Percentiles rank a stretch among this genome's conserved stretches.
Evolutionary conservation across 352 stramenopile genomes (phyloP).

Genomic region (Phytophthora hybrid): DNA sequence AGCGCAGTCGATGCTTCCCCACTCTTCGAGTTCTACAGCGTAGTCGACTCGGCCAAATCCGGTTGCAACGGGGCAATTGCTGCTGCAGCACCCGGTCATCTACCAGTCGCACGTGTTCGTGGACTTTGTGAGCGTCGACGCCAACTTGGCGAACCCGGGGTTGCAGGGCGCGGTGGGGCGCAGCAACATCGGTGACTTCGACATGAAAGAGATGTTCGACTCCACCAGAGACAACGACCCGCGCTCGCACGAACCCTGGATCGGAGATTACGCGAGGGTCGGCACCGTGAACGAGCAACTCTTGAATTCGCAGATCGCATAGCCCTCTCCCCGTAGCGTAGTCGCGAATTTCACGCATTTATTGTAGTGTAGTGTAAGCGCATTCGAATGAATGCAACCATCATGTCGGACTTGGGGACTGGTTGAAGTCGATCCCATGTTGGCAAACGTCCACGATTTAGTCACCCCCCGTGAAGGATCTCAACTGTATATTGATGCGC

Average conservation of each 20-base stretch:
- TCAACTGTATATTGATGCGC: constrained; percentile 83
- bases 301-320: constrained; percentile 31
- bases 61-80: too few species aligned
- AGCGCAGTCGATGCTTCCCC: too few species aligned
- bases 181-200: too few species aligned
- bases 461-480: constrained; percentile 71
- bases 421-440: constrained; percentile 39
- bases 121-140: too few species aligned
- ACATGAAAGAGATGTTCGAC: too few species aligned
- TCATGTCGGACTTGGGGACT: constrained; percentile 47
- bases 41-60: too few species aligned
- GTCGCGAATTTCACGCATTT: constrained; percentile 62
- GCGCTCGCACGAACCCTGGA: constrained; percentile 64
- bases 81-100: too few species aligned
- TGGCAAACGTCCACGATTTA: constrained; percentile 65
- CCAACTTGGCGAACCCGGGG: too few species aligned
- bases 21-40: too few species aligned
- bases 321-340: constrained; percentile 44
- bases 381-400: constrained; percentile 54
- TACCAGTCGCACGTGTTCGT: too few species aligned
- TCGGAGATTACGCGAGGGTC: constrained; percentile 68
- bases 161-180: too few species aligned
- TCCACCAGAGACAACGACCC: too few species aligned
- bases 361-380: constrained; percentile 68
- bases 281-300: constrained; percentile 60